These are phyloP conservation scores for Harrya chromipes DNA, from an alignment of 768 basidiomycete species.

Conservation along the genomic window DNA sequence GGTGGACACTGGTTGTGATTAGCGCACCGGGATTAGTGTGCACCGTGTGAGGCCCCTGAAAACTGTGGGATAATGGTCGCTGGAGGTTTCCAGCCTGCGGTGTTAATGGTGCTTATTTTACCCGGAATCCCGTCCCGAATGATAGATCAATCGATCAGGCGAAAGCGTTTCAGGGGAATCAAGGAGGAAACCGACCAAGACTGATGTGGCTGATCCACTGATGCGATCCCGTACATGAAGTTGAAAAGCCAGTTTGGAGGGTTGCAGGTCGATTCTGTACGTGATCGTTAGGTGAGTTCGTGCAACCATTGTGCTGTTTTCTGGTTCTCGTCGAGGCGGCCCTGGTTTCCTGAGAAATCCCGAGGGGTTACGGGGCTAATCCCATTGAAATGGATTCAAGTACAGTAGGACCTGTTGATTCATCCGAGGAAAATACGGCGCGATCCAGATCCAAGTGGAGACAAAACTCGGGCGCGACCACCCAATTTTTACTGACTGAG, in stretches of 20 bases:
- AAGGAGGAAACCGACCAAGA: not conserved
- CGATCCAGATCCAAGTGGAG: too few relatives aligned
- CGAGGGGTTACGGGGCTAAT: constrained; percentile 16
- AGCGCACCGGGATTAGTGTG: not conserved
- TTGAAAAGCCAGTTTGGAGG: not conserved
- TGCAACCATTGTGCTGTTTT: not conserved
- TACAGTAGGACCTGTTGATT: not conserved
- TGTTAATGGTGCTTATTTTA: constrained; percentile 1
- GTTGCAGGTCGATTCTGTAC: not conserved
- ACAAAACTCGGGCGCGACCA: too few relatives aligned
- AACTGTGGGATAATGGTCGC: constrained; percentile 2
- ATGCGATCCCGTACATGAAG: not conserved
- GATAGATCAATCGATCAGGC: not conserved
- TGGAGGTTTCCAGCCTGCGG: not conserved
- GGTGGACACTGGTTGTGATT: too few relatives aligned
- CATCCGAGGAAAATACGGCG: too few relatives aligned
- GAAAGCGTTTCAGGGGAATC: not conserved
- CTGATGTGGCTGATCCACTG: not conserved
- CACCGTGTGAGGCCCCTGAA: constrained; percentile 1
- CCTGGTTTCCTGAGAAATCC: constrained; percentile 15
- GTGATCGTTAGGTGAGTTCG: constrained; percentile 1
- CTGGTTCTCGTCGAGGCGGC: not conserved
- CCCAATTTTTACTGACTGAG: too few relatives aligned
- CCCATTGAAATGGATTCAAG: not conserved
- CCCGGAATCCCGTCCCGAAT: not conserved